Evolutionary conservation across 371 early-diverging fungal genomes (phyloP).

Genomic region (Vairimorpha necatrix): DNA sequence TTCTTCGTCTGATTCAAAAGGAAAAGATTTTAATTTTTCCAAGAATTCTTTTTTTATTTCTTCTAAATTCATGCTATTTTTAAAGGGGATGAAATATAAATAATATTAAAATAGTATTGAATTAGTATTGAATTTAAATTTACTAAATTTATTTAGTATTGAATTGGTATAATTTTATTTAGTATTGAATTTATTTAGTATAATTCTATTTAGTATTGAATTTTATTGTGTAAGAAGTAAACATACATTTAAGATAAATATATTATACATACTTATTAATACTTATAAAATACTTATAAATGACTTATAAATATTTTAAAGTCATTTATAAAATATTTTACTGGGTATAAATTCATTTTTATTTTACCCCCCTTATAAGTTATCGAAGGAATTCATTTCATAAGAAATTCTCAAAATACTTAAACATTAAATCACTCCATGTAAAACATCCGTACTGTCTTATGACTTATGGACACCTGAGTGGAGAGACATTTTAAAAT

Average conservation of each 20-base stretch:
- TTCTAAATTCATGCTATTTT: neutral
- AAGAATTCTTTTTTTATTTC: conserved; percentile 8
- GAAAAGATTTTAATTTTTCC: conserved; percentile 32
- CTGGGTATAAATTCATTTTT: no score
- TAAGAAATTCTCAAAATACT: conserved; percentile 10
- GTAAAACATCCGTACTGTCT: conserved; percentile 20
- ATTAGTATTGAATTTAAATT: neutral
- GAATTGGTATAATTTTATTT: no score
- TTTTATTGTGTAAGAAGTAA: no score
- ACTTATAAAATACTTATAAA: no score
- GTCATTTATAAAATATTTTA: no score
- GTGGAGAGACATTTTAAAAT: conserved; percentile 3
- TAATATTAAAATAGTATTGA: neutral
- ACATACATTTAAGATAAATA: no score
- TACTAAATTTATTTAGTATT: neutral
- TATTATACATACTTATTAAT: no score
- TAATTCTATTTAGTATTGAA: no score
- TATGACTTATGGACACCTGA: conserved; percentile 18
- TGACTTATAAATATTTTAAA: no score
- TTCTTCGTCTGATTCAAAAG: conserved; percentile 41
- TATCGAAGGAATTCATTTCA: conserved; percentile 15
- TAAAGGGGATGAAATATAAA: neutral
- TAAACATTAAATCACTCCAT: conserved; percentile 6
- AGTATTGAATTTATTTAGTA: no score
- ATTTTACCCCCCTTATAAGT: neutral